phyloP scores from a whole-genome alignment of 768 basidiomycete genomes.

The Inosperma sp. region DNA sequence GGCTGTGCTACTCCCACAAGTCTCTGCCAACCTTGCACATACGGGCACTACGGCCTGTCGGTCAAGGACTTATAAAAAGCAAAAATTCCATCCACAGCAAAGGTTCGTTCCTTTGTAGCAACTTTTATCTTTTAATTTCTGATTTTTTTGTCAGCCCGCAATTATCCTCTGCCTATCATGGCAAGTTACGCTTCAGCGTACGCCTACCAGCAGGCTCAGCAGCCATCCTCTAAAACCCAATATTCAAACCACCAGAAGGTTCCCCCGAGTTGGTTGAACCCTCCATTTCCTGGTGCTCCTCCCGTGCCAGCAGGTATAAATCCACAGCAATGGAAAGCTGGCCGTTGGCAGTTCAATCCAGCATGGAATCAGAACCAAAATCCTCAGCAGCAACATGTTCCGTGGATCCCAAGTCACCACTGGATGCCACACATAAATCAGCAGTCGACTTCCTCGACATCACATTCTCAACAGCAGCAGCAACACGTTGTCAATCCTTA shows the following conservation, averaged over 20 bases:
- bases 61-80: neutral
- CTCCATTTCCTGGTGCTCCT: conserved; percentile 40
- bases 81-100: neutral
- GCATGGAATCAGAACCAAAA: conserved; percentile 21
- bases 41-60: no score
- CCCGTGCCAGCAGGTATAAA: conserved; percentile 50
- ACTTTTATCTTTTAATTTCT: neutral
- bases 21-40: neutral
- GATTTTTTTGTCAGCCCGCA: neutral
- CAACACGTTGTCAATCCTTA: conserved; percentile 46
- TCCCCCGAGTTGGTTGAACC: conserved; percentile 15
- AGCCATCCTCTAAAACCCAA: conserved; percentile 7
- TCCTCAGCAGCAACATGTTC: conserved; percentile 26
- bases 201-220: conserved; percentile 12
- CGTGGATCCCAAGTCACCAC: conserved; percentile 26
- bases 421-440: conserved; percentile 18
- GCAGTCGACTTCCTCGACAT: conserved; percentile 17
- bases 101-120: neutral
- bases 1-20: conserved; percentile 1
- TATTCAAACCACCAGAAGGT: conserved; percentile 2
- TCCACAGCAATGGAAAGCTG: conserved; percentile 48
- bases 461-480: conserved; percentile 24
- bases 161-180: neutral
- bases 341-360: conserved; percentile 43
- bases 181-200: conserved; percentile 4